Conservation (phyloP, 345 rosid species). For the Cochlearia excelsa region DNA sequence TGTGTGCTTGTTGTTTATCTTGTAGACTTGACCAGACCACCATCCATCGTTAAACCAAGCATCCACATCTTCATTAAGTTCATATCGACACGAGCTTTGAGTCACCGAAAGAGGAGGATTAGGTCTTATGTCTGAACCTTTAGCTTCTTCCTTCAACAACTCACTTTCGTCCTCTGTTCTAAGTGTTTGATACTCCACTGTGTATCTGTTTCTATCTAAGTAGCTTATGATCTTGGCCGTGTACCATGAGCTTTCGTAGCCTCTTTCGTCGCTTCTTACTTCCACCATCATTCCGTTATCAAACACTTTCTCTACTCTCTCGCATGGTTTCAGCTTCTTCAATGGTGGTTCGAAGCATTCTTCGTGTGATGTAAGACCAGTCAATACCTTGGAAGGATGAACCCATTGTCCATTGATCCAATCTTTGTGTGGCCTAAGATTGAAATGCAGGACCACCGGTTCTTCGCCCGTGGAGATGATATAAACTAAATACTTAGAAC, state of each 20-base stretch:
- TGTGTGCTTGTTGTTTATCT: slow-evolving; percentile 8
- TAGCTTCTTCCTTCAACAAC: slow-evolving; percentile 41
- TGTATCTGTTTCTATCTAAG: slow-evolving; percentile 38
- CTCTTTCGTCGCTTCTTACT: slow-evolving; percentile 47
- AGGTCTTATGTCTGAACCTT: slow-evolving; percentile 42
- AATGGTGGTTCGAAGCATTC: slow-evolving; percentile 11
- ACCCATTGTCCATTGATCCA: slow-evolving; percentile 51
- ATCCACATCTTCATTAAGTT: slow-evolving; percentile 31
- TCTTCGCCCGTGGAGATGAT: slow-evolving; percentile 38
- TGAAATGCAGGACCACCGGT: slow-evolving; percentile 31
- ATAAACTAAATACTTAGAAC: slow-evolving; percentile 38
- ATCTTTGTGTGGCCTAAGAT: slow-evolving; percentile 52
- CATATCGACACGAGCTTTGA: slow-evolving; percentile 6
- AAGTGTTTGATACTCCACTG: slow-evolving; percentile 20
- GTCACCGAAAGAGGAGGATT: slow-evolving; percentile 34
- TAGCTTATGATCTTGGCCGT: slow-evolving; percentile 40
- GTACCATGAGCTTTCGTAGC: slow-evolving; percentile 64
- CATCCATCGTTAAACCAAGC: slow-evolving; percentile 59
- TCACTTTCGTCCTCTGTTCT: slow-evolving; percentile 41
- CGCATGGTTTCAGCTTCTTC: slow-evolving; percentile 18
- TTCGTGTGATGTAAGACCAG: slow-evolving; percentile 8
- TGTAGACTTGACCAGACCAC: slow-evolving; percentile 41
- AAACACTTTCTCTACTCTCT: slow-evolving; percentile 9
- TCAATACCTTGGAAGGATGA: slow-evolving; percentile 30
- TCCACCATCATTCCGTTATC: slow-evolving; percentile 22